Evolutionary conservation across 2,329 filamentous ascomycete genomes (phyloP), one percentile per base, ranked within the genome.

Genomic region (Talaromyces sp.): DNA sequence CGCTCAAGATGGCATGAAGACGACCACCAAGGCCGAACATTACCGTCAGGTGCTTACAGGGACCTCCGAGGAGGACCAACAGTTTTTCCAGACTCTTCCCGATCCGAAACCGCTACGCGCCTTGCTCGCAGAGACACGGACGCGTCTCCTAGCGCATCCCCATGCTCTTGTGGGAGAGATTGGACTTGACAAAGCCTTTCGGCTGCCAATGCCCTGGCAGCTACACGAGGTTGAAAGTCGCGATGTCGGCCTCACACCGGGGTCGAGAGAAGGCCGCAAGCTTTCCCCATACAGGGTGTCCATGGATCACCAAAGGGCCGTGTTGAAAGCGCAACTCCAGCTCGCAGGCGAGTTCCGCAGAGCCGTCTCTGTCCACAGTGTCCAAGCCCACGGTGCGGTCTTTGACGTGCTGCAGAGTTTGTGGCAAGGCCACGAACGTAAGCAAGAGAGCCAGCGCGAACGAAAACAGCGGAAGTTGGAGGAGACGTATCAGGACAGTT

Each of bases 321-420:
- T 89, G 1, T 72, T 89, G n/a, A 79, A 79, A 47, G 79, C 82
- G 5, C 86, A 89, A 64, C 71, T 89, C 8, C 75, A 77, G 14
- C 78, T 89, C 12, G 86, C 86, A 0, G 86, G 83, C 0, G 83
- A 87, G 66, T 70, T 86, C 72, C 72, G 77, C 18, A 76, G 86
- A 7, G 81, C 84, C 0, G 85, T 86, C 0, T 87, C 85, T 1
- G 76, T 87, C 0, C 86, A 89, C 65, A 87, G 86, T 31, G 86
- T 89, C 0, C 84, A 87, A 63, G 84, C 84, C 0, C 86, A 88
- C 63, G 86, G 86, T 0, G 70, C 82, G 1, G 73, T 88, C 0
- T 81, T 85, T 40, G 84, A 87, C 16, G 73, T 82, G 0, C 70
- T 89, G 4, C 77, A 81, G 53, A 79, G 80, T 61, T 76, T 85